Base-by-base conservation (phyloP, 371 early-diverging fungal genomes). In the Mortierella sp. region DNA sequence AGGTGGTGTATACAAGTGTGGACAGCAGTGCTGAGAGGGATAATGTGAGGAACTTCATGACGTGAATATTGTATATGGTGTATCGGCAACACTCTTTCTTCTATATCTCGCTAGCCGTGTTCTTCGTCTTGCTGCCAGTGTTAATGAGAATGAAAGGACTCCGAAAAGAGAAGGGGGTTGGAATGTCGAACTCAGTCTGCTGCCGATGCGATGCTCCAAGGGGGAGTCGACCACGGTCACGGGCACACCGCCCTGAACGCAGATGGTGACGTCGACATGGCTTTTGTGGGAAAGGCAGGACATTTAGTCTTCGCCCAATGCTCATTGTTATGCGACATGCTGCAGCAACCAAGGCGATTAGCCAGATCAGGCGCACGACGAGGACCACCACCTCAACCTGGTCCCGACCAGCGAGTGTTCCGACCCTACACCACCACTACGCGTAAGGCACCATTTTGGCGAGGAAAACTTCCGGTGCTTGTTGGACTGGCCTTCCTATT, bases 341-440 rank as follows among this genome's bases (percentile, higher is more conserved):
- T 69, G 4, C 69, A 75, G n/a, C 76, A 75, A 57, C 60, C 69
- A 32, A 41, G 69, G 7, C 60, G 69, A 60, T 64, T 75, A 6
- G 61, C 70, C 30, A 46, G 69, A 41, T 64, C 76, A 47, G 52
- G 76, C 3, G 57, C 61, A 32, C 60, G 59, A 30, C 49, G 68
- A 37, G 69, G 64, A 15, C 19, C 47, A 31, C 53, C 37, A 19
- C 58, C 57, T 2, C 63, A 60, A 12, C 51, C 64, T 28, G 47
- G 34, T 11, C 59, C 41, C 15, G 62, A 51, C n/a, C 63, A 68
- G 28, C 62, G 60, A 12, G 51, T 56, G 34, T 60, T 64, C 30
- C 55, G 64, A 3, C 49, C 64, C 19, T 53, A 51, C 12, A 55
- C 26, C 48, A 26, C 42, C 23, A 46, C 59, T 39, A 34, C 30